A percentile compares a stretch with the other conserved stretches of the same genome.
phyloP scores from a whole-genome alignment of 306 rosid species.

The Alnus glutinosa region DNA sequence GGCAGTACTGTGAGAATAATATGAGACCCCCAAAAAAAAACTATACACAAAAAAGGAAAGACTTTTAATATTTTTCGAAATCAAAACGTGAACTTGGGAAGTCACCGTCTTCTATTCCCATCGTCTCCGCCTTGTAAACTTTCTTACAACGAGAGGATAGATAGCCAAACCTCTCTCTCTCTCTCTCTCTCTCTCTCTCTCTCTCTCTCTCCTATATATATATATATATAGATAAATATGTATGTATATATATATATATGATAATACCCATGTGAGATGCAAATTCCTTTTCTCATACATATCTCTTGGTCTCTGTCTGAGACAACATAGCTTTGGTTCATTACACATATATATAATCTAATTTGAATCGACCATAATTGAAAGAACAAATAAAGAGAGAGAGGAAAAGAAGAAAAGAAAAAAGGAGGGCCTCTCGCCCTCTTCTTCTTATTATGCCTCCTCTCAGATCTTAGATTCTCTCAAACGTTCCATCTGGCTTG shows the following conservation, averaged over 20 bases:
- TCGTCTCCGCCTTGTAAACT: constrained; percentile 35
- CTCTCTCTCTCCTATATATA: constrained; percentile 24
- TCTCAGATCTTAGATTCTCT: constrained; percentile 84
- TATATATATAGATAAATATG: constrained; percentile 18
- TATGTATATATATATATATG: background rate
- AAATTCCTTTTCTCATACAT: constrained; percentile 46
- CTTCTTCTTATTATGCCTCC: constrained; percentile 67
- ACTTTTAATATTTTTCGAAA: constrained; percentile 10
- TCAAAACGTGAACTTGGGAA: constrained; percentile 28
- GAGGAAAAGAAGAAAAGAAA: constrained; percentile 10
- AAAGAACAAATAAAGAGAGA: constrained; percentile 30
- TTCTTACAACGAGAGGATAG: constrained; percentile 52
- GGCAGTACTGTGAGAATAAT: constrained; percentile 5
- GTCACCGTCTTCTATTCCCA: constrained; percentile 48
- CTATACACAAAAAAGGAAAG: background rate
- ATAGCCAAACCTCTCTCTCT: constrained; percentile 31
- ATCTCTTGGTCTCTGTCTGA: constrained; percentile 36
- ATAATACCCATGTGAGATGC: constrained; percentile 31
- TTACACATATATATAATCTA: constrained; percentile 42
- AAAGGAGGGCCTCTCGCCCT: constrained; percentile 87
- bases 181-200: too few relatives aligned
- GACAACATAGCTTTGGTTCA: constrained; percentile 48
- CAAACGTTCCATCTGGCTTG: constrained; percentile 62
- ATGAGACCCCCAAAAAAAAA: background rate
- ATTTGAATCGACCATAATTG: constrained; percentile 51